A percentile compares a stretch with the other conserved stretches of the same genome.
phyloP scores from a whole-genome alignment of 805 yeast species.

The Candida sithepensis region DNA sequence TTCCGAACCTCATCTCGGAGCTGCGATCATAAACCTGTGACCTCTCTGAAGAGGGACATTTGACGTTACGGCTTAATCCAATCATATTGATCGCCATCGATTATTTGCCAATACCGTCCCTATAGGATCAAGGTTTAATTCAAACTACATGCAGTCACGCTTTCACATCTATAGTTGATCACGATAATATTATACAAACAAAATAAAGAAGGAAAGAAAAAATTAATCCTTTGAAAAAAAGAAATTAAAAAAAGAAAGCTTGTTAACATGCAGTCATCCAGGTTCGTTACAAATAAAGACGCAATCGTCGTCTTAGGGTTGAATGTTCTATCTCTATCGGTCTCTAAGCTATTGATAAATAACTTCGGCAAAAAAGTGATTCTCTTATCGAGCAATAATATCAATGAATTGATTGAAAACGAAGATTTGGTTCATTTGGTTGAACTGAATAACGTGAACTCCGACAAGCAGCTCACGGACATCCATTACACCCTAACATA shows the following conservation, averaged over 20 bases:
- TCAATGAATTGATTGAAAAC: conserved; percentile 6
- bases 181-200: too few relatives aligned
- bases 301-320: conserved; percentile 8
- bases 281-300: neutral
- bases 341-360: conserved; percentile 12
- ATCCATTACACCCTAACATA: conserved; percentile 9
- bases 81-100: neutral
- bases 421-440: conserved; percentile 16
- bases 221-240: too few relatives aligned
- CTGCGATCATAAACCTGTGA: neutral
- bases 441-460: conserved; percentile 6
- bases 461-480: conserved; percentile 6
- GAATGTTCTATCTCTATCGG: conserved; percentile 6
- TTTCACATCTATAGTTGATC: neutral
- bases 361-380: conserved; percentile 8
- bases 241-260: neutral
- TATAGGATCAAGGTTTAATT: neutral
- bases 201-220: too few relatives aligned
- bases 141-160: neutral
- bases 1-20: too few relatives aligned
- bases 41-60: neutral
- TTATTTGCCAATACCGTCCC: neutral
- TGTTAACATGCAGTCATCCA: neutral
- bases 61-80: neutral
- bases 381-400: conserved; percentile 12